Evolutionary conservation across 768 basidiomycete genomes (phyloP).

Genomic region (Boletus tomentosulus): DNA sequence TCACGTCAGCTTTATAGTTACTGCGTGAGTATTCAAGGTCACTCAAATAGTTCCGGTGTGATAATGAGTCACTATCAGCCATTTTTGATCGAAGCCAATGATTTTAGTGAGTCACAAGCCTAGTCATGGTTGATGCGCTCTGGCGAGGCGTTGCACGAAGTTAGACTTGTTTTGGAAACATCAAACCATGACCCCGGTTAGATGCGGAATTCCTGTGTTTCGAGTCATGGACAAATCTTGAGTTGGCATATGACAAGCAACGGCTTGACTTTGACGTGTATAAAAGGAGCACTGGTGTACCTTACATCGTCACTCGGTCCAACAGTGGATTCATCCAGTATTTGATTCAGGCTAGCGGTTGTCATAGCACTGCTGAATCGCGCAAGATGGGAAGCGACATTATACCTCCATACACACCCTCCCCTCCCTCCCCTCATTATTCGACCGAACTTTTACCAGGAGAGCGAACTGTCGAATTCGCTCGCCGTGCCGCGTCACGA

Average conservation of each 20-base stretch:
- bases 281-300: background rate
- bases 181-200: too few relatives aligned
- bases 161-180: too few relatives aligned
- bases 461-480: slow-evolving; percentile 49
- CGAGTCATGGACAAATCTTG: background rate
- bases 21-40: background rate
- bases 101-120: too few relatives aligned
- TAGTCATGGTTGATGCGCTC: too few relatives aligned
- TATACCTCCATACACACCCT: slow-evolving; percentile 55
- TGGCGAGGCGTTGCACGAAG: too few relatives aligned
- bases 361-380: background rate
- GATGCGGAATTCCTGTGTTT: background rate
- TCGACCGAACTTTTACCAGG: slow-evolving; percentile 46
- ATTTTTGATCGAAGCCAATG: background rate
- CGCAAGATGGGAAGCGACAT: slow-evolving; percentile 9
- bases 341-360: background rate
- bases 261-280: background rate
- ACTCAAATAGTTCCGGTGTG: background rate
- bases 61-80: background rate
- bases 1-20: background rate
- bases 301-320: background rate
- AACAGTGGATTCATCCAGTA: background rate
- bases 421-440: slow-evolving; percentile 51
- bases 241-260: background rate
- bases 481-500: slow-evolving; percentile 21